These are phyloP conservation scores for Coprinopsis cinerea DNA, from an alignment of 768 basidiomycete species.

Conservation along the genomic window DNA sequence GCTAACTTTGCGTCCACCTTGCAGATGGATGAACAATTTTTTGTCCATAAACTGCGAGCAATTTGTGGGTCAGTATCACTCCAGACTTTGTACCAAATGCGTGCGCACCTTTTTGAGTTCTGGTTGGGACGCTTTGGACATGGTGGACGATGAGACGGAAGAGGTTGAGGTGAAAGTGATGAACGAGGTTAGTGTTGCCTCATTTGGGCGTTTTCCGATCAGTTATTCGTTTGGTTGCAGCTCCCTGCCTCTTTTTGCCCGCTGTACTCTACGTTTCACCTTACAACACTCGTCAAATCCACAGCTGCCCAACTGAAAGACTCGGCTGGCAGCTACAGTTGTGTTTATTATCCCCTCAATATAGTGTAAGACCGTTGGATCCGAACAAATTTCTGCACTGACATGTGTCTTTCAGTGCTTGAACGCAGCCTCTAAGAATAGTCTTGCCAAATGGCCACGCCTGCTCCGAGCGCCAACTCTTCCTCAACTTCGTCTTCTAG, in stretches of 20 bases:
- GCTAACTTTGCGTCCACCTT: conserved; percentile 93
- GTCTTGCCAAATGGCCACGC: conserved; percentile 30
- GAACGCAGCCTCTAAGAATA: neutral
- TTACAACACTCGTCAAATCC: neutral
- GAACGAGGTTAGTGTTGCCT: conserved; percentile 7
- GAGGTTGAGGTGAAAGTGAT: conserved; percentile 2
- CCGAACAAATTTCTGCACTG: neutral
- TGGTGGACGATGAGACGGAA: conserved; percentile 24
- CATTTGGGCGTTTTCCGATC: conserved; percentile 14
- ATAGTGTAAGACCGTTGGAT: neutral
- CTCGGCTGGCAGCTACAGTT: neutral
- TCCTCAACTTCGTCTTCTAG: conserved; percentile 28
- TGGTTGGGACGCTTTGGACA: conserved; percentile 95
- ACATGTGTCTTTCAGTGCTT: neutral
- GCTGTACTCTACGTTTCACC: conserved; percentile 5
- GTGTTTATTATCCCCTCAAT: neutral
- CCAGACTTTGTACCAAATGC: too few species aligned
- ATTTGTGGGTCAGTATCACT: too few species aligned
- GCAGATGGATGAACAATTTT: conserved; percentile 88
- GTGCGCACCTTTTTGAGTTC: conserved; percentile 95
- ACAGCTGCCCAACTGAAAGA: neutral
- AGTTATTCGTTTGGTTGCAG: neutral
- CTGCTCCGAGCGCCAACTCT: conserved; percentile 30
- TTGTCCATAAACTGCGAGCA: conserved; percentile 99
- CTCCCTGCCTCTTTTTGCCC: neutral